A percentile compares a stretch with the other conserved stretches of the same genome.
These are phyloP conservation scores for Fusarium subglutinans DNA, from an alignment of 2,329 filamentous ascomycete species.

Conservation along the genomic window DNA sequence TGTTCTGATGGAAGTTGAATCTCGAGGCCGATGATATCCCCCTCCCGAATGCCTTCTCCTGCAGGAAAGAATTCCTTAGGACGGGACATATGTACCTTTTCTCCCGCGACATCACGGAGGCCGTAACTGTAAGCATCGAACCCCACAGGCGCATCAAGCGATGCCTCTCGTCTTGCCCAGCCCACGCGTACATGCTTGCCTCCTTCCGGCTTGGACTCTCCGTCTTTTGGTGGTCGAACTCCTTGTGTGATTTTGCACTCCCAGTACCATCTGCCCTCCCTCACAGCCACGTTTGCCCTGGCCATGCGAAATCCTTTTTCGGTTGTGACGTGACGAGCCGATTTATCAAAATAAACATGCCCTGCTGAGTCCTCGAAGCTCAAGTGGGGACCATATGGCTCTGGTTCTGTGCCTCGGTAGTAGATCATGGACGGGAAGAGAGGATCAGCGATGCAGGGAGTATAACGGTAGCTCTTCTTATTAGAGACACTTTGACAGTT, in stretches of 20 bases:
- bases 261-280: constrained; percentile 93
- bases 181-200: constrained; percentile 82
- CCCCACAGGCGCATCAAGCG: constrained; percentile 83
- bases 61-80: constrained; percentile 89
- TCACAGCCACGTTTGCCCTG: constrained; percentile 86
- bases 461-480: constrained; percentile 84
- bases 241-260: constrained; percentile 91
- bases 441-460: constrained; percentile 89
- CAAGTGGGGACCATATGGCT: constrained; percentile 84
- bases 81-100: constrained; percentile 92
- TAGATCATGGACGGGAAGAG: constrained; percentile 86
- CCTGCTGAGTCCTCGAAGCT: constrained; percentile 92
- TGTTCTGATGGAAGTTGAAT: constrained; percentile 88
- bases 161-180: constrained; percentile 83
- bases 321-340: constrained; percentile 82
- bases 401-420: constrained; percentile 88
- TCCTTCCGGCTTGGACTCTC: constrained; percentile 57
- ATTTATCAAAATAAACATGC: constrained; percentile 82
- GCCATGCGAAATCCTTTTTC: constrained; percentile 94
- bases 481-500: constrained; percentile 62
- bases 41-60: constrained; percentile 82
- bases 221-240: constrained; percentile 56
- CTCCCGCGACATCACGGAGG: constrained; percentile 86
- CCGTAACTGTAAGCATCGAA: constrained; percentile 95
- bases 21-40: constrained; percentile 93